Conservation (phyloP, 768 basidiomycete species). For the Dioszegia aurantiaca region DNA sequence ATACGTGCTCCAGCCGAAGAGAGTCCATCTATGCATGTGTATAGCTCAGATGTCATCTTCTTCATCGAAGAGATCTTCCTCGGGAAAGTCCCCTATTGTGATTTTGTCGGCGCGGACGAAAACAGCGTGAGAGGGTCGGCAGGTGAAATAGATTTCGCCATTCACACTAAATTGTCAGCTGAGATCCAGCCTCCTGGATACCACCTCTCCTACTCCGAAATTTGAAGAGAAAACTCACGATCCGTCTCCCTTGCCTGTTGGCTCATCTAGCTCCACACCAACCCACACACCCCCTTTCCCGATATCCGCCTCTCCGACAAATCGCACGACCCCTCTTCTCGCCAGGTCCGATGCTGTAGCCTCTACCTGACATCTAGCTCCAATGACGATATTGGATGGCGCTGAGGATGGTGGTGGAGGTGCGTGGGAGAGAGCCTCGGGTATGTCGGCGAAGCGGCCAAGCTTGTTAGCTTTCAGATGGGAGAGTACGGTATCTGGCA, state of each 20-base stretch:
- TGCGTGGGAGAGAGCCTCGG: constrained; percentile 45
- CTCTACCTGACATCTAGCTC: constrained; percentile 76
- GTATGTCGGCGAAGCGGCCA: constrained; percentile 69
- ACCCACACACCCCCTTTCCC: constrained; percentile 70
- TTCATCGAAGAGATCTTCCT: constrained; percentile 65
- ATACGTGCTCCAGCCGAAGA: neutral
- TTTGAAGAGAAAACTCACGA: constrained; percentile 61
- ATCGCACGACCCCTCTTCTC: constrained; percentile 73
- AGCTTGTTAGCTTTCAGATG: constrained; percentile 84
- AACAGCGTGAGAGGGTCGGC: constrained; percentile 70
- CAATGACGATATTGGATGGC: constrained; percentile 60
- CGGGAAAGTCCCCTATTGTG: constrained; percentile 78
- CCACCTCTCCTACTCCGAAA: neutral
- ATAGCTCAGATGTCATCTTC: constrained; percentile 55
- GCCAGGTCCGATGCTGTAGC: constrained; percentile 60
- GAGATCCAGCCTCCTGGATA: neutral
- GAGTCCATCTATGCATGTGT: constrained; percentile 10
- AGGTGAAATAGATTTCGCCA: constrained; percentile 80
- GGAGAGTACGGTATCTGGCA: constrained; percentile 72
- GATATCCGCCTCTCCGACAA: constrained; percentile 76
- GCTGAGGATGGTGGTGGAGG: constrained; percentile 39
- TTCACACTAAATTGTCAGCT: constrained; percentile 61
- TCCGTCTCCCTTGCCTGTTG: constrained; percentile 91
- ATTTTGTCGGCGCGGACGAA: constrained; percentile 84
- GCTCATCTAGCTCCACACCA: constrained; percentile 92